Conservation (phyloP, 352 stramenopile species). For the Globisporangium irregulare region DNA sequence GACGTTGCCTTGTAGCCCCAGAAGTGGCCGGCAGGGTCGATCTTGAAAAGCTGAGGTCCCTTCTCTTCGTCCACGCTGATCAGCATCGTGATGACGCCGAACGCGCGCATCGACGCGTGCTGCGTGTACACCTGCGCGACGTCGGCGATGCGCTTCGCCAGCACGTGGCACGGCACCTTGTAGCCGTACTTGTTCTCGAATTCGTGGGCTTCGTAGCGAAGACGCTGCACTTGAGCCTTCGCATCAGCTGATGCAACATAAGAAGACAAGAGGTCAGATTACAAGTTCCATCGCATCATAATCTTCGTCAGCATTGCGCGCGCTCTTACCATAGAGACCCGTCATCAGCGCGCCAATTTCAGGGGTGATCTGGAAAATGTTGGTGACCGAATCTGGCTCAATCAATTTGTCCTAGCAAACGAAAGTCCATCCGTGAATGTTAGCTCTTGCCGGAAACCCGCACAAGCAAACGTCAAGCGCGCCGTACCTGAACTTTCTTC, state of each 20-base stretch:
- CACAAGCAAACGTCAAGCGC: neutral
- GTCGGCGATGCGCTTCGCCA: conserved; percentile 97
- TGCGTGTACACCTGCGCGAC: conserved; percentile 96
- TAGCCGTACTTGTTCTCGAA: conserved; percentile 98
- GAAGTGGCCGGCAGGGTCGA: conserved; percentile 98
- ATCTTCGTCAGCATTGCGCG: neutral
- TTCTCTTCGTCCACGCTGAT: conserved; percentile 98
- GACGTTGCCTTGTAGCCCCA: conserved; percentile 94
- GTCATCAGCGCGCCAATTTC: conserved; percentile 96
- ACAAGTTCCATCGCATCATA: neutral
- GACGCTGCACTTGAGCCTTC: conserved; percentile 91
- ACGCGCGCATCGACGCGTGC: conserved; percentile 92
- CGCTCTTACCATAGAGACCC: conserved; percentile 70
- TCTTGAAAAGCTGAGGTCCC: conserved; percentile 97
- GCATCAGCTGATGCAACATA: conserved; percentile 67
- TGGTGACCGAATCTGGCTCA: conserved; percentile 93
- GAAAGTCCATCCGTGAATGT: neutral
- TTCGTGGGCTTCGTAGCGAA: conserved; percentile 96
- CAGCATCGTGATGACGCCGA: conserved; percentile 95
- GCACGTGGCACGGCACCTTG: conserved; percentile 91
- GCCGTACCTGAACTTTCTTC: conserved; percentile 95
- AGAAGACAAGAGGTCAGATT: neutral
- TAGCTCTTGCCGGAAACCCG: neutral
- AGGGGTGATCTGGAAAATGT: conserved; percentile 96
- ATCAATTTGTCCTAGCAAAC: conserved; percentile 89